Conservation (phyloP, 2,329 filamentous ascomycete genomes). For the Sordariomycetes sp. region DNA sequence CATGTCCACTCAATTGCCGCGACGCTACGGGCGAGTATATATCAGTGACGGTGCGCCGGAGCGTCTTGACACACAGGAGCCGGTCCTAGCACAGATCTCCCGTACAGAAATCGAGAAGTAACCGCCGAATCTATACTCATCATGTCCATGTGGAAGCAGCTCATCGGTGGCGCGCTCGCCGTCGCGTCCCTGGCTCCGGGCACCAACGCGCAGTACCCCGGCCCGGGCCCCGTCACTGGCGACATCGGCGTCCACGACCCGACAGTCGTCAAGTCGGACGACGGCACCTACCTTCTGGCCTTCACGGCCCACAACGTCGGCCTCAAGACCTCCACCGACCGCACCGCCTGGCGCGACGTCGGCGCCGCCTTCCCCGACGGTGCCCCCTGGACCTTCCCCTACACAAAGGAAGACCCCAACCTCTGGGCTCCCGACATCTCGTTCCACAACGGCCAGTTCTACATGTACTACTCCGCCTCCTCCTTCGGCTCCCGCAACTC, state of each 20-base stretch:
- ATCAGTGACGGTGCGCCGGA: neutral
- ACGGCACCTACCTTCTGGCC: slow-evolving; percentile 14
- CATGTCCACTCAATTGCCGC: neutral
- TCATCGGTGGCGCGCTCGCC: slow-evolving; percentile 10
- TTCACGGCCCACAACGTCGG: slow-evolving; percentile 13
- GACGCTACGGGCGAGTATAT: neutral
- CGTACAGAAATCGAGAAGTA: neutral
- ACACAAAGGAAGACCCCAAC: slow-evolving; percentile 15
- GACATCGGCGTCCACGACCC: slow-evolving; percentile 15
- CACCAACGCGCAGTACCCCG: slow-evolving; percentile 6
- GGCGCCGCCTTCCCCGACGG: slow-evolving; percentile 16
- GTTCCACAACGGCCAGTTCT: slow-evolving; percentile 16
- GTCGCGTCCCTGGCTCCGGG: slow-evolving; percentile 5
- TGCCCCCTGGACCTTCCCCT: slow-evolving; percentile 16
- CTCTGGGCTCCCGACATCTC: slow-evolving; percentile 41
- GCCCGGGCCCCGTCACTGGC: slow-evolving; percentile 13
- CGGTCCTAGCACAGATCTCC: neutral
- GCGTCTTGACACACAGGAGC: neutral
- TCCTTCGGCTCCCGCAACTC: slow-evolving; percentile 14
- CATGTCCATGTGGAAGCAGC: neutral
- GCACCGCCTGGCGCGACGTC: slow-evolving; percentile 15
- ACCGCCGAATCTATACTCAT: neutral
- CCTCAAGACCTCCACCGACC: slow-evolving; percentile 18
- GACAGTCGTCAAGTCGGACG: slow-evolving; percentile 14
- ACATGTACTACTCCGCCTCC: slow-evolving; percentile 18